Base-by-base conservation (phyloP, 192 early-diverging fungal species). In the Coemansia sp. region DNA sequence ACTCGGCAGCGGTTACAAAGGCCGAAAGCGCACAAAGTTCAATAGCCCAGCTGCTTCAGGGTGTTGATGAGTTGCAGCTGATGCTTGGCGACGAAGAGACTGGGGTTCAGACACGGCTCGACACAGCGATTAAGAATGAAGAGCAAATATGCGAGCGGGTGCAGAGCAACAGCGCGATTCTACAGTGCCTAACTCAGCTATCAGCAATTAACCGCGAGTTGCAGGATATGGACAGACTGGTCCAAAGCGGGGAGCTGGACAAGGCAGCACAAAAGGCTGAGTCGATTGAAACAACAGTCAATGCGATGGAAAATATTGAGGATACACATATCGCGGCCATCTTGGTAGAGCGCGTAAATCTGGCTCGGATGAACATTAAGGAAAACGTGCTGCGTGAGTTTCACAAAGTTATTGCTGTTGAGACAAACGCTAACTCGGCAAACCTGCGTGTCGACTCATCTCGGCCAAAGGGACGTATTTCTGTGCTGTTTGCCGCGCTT, bases 51-150 rank as follows among this genome's bases (percentile, higher is more conserved):
- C 54, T 74, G 16, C 66, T 68, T 2, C 52, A 60, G 3, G 72
- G 72, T 19, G 62, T 68, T 2, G 72, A 74, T 19, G 65, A 64
- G 18, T 47, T 74, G 64, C 66, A 74, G 24, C 50, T 50, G 53
- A 54, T 56, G 52, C 58, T 74, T 22, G 72, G 72, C 14, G 72
- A 68, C 47, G 65, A 67, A 27, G 62, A 60, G 22, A 64, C 65
- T 0, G 72, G 72, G 9, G 61, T 64, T 13, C 66, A 52, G 24
- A 61, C 66, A 18, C 65, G 62, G 19, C 61, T 68, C 22, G 56
- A 53, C 20, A 43, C 51, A n/a, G 72, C 72, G 27, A 41, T 60
- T 0, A 49, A 57, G 49, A 48, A 4, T 3, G 57, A 61, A 39
- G 51, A 52, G 22, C 45, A 51, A 37, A 35, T 38, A 24, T 38